These are phyloP conservation scores for Ceratocystis smalleyi DNA, from an alignment of 2,329 filamentous ascomycete genomes.

Conservation along the genomic window DNA sequence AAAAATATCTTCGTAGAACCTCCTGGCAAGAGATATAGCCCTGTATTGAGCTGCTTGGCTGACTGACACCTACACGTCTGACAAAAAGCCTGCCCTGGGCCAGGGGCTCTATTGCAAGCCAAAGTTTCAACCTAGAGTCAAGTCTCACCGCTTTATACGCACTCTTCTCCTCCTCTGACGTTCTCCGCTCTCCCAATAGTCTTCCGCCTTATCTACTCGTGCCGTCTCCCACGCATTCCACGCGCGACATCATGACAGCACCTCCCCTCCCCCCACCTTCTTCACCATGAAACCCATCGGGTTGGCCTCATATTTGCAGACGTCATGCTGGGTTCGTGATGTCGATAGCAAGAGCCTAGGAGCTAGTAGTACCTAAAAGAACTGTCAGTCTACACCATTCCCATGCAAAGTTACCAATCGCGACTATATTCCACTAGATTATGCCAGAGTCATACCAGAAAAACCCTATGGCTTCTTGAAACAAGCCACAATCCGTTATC, in stretches of 20 bases:
- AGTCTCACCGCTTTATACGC: neutral
- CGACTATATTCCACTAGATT: neutral
- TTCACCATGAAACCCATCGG: too few relatives aligned
- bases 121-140: neutral
- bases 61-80: neutral
- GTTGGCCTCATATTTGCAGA: too few relatives aligned
- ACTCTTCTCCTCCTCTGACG: neutral
- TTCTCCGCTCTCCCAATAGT: neutral
- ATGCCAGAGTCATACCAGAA: neutral
- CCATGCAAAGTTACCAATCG: too few relatives aligned
- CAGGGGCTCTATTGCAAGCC: neutral
- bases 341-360: too few relatives aligned
- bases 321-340: too few relatives aligned
- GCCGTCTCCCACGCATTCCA: neutral
- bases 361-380: neutral
- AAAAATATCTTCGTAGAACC: too few relatives aligned
- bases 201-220: neutral
- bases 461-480: neutral
- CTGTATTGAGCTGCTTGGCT: too few relatives aligned
- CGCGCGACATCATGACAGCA: too few relatives aligned
- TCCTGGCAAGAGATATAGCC: too few relatives aligned
- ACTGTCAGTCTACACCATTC: too few relatives aligned
- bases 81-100: neutral
- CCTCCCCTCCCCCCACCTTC: neutral
- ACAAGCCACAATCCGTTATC: conserved; percentile 1